These are phyloP conservation scores for Phytophthora capsici DNA, from an alignment of 352 stramenopile genomes.

Conservation along the genomic window DNA sequence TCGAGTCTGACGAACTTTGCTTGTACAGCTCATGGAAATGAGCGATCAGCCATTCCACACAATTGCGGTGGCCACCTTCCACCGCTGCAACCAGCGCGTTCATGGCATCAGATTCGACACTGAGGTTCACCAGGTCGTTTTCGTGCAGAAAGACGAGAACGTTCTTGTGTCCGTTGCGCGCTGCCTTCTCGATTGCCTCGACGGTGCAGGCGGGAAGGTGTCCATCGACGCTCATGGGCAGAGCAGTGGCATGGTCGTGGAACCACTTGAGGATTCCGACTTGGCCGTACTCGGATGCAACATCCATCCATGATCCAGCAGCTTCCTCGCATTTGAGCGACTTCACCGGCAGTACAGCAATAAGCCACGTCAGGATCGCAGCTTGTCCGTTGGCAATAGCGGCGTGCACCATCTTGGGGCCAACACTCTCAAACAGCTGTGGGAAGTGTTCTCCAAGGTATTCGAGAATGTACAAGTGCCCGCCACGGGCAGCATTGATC, in stretches of 20 bases:
- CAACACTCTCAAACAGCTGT: slow-evolving; percentile 52
- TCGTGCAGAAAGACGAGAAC: slow-evolving; percentile 64
- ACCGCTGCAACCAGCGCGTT: slow-evolving; percentile 65
- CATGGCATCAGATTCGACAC: slow-evolving; percentile 51
- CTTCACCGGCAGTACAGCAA: slow-evolving; percentile 62
- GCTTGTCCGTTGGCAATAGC: slow-evolving; percentile 67
- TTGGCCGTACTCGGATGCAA: slow-evolving; percentile 72
- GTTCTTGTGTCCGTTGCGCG: slow-evolving; percentile 65
- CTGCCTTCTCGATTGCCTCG: slow-evolving; percentile 69
- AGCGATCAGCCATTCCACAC: slow-evolving; percentile 63
- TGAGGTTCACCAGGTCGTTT: slow-evolving; percentile 59
- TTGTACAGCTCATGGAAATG: slow-evolving; percentile 54
- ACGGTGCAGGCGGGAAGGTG: slow-evolving; percentile 53
- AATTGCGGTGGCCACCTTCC: slow-evolving; percentile 54
- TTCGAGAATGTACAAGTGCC: slow-evolving; percentile 65
- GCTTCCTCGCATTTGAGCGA: slow-evolving; percentile 71
- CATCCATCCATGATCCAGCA: slow-evolving; percentile 74
- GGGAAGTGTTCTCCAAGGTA: slow-evolving; percentile 57
- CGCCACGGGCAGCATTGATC: slow-evolving; percentile 62
- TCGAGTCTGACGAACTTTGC: slow-evolving; percentile 34
- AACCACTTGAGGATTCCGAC: slow-evolving; percentile 73
- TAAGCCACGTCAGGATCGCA: slow-evolving; percentile 65
- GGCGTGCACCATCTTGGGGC: slow-evolving; percentile 69
- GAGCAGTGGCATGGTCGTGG: slow-evolving; percentile 57
- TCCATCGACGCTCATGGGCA: slow-evolving; percentile 67